Conservation (phyloP, 192 early-diverging fungal species). For the Coemansia sp. region DNA sequence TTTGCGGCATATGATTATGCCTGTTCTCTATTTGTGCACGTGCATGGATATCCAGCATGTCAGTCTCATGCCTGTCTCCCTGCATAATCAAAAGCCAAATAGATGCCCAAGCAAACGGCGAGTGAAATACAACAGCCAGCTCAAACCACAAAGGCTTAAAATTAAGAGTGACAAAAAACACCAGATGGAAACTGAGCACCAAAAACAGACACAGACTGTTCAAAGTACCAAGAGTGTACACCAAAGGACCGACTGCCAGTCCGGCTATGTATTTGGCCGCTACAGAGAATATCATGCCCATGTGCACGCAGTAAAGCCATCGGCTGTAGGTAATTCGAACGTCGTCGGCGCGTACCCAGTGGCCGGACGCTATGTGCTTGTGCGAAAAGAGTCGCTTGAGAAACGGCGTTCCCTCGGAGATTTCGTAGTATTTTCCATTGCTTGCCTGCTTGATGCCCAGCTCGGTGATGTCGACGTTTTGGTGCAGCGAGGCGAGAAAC, state of each 20-base stretch:
- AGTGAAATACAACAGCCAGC: slow-evolving; percentile 32
- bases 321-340: slow-evolving; percentile 44
- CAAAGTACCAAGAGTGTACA: slow-evolving; percentile 41
- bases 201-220: slow-evolving; percentile 30
- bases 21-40: not conserved
- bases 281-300: slow-evolving; percentile 29
- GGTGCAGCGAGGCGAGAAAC: slow-evolving; percentile 16
- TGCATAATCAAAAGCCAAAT: slow-evolving; percentile 44
- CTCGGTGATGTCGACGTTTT: slow-evolving; percentile 10
- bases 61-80: slow-evolving; percentile 25
- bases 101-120: slow-evolving; percentile 54
- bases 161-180: slow-evolving; percentile 43
- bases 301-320: slow-evolving; percentile 40
- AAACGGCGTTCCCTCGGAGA: slow-evolving; percentile 25
- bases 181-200: slow-evolving; percentile 40
- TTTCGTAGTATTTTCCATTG: slow-evolving; percentile 30
- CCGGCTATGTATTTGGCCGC: slow-evolving; percentile 30
- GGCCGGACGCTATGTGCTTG: slow-evolving; percentile 18
- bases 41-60: not conserved
- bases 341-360: slow-evolving; percentile 34
- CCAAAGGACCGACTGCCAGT: slow-evolving; percentile 30
- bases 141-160: slow-evolving; percentile 40
- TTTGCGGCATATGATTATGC: not conserved
- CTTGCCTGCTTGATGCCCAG: slow-evolving; percentile 16
- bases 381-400: slow-evolving; percentile 26